Evolutionary conservation across 2,329 filamentous ascomycete genomes (phyloP), one percentile per base, ranked within the genome.

Genomic region (Cladobotryum mycophilum): DNA sequence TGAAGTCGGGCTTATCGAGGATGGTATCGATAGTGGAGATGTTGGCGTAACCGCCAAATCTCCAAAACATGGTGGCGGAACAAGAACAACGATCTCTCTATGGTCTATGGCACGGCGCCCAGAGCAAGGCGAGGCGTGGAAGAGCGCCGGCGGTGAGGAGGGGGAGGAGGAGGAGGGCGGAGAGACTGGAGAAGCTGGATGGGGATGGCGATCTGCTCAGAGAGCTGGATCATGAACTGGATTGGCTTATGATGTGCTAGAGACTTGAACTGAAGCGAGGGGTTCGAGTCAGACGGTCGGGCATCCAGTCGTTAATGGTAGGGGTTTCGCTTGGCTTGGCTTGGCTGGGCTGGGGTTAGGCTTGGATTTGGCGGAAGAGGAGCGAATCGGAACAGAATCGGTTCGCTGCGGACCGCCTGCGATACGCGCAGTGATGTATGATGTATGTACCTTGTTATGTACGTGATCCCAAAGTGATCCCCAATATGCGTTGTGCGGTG

Each of bases 11-110:
- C 72, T 96, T 96, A 68, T 99, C 93, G 68, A 99, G 89, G 65
- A 99, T 88, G 61, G 86, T 90, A 72, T 97, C 93, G 71, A 99
- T 89, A 66, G 91, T 87, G 64, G 92, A 96, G 73, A 96, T 87
- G 79, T 89, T 95, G 78, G 91, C 89, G 80, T 97, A 97, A 67
- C 90, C 90, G 80, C 93, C 92, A 80, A 97, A 99, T 74, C 92
- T 87, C 93, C 93, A 99, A 74, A 99, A 99, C 93, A 99, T 99
- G 76, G 71, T 92, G 84, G 66, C 67, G 63, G 62, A 50, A 30
- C 25, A 30, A 9, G 62, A 50, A 30, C 25, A 30, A 9, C 8
- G n/a, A 18, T 8, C 37, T 8, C 37, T 40, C n/a, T n/a, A 40
- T 17, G 37, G n/a, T 55, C 59, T 61, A 57, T 55, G 60, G 61